Base-by-base conservation (phyloP, 1,139 yeast species). In the Pneumocystis murina region DNA sequence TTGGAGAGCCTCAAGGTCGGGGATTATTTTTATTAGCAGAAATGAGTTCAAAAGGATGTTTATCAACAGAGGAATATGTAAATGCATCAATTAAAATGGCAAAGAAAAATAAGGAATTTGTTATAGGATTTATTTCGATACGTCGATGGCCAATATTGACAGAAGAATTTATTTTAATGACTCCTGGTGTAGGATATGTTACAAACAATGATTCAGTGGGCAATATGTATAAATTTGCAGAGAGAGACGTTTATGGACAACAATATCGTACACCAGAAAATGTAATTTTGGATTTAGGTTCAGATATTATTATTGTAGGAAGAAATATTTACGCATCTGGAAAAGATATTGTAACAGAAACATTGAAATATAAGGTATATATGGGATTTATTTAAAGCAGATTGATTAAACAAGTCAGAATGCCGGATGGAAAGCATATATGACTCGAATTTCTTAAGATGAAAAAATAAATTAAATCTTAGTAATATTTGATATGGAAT, bases 171-270 rank as follows among this genome's bases (percentile, higher is more conserved):
- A 76, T 94, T 63, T 82, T 90, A 64, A 84, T 94, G 91, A 92
- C 98, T 0, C 99, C 99, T 0, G 99, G 99, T 66, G 98, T 94
- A 60, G 97, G 97, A 1, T 80, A 94, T 66, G 98, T 91, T 72
- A 43, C 60, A 24, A 14, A 28, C 10, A 14, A 10, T 16, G 58
- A 54, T 54, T 14, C 58, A 54, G 4, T 3, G 10, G 10, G 40
- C n/a, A 12, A 38, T 38, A 5, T 10, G 5, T 12, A 14, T 38
- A 3, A 38, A 38, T 14, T 1, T 10, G 97, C 91, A 72, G 92
- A 86, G 75, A 97, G 97, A n/a, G 99, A 92, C 74, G 84, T 84
- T 0, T 80, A 92, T 67, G 99, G 99, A 30, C 99, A 94, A 76
- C 98, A 92, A 75, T 94, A 94, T 75, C 81, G 98, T 74, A 84